Evolutionary conservation across 129 eudicot species (phyloP).

Genomic region (Mikania micrantha): DNA sequence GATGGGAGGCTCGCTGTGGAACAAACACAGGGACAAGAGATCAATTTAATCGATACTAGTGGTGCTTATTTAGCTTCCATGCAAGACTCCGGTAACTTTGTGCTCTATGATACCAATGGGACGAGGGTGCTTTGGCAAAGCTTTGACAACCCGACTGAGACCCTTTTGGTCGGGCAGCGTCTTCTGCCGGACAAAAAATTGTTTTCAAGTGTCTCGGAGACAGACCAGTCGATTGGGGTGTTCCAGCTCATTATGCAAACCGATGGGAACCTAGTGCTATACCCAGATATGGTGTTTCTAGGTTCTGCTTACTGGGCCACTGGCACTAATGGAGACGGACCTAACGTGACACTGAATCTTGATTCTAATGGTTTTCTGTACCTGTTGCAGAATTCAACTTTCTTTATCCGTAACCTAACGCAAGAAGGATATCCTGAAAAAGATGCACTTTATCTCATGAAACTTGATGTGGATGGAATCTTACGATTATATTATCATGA

Average conservation of each 20-base stretch:
- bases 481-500: slow-evolving; percentile 28
- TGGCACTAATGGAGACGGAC: background rate
- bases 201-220: slow-evolving; percentile 16
- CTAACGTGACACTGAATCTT: slow-evolving; percentile 29
- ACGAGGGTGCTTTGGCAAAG: slow-evolving; percentile 24
- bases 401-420: slow-evolving; percentile 15
- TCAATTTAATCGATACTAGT: background rate
- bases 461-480: slow-evolving; percentile 39
- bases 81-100: slow-evolving; percentile 37
- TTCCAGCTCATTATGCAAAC: slow-evolving; percentile 30
- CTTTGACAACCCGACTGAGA: slow-evolving; percentile 38
- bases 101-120: slow-evolving; percentile 12
- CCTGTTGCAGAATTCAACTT: slow-evolving; percentile 13
- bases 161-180: slow-evolving; percentile 26
- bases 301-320: slow-evolving; percentile 12
- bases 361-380: slow-evolving; percentile 29
- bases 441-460: slow-evolving; percentile 27
- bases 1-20: slow-evolving; percentile 33
- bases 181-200: slow-evolving; percentile 14
- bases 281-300: slow-evolving; percentile 11
- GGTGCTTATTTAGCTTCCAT: slow-evolving; percentile 36
- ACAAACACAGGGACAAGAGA: slow-evolving; percentile 4
- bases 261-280: slow-evolving; percentile 42
- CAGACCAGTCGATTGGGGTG: slow-evolving; percentile 22
- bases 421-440: background rate